Base-by-base conservation (phyloP, 2,329 filamentous ascomycete species). In the Akanthomyces uredinophilus region DNA sequence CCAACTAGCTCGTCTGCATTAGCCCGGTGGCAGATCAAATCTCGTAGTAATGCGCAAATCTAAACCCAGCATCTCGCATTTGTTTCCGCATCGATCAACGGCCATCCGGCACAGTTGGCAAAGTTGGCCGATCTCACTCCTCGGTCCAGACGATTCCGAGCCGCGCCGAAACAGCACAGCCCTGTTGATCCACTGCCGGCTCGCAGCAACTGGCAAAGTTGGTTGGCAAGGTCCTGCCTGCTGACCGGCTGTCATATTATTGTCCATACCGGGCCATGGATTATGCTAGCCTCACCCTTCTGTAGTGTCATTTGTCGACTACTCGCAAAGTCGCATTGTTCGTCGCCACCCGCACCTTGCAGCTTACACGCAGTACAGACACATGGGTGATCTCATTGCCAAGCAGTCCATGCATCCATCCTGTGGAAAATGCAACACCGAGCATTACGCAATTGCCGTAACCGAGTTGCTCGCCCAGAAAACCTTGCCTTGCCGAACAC, bases 181-280 rank as follows among this genome's bases (percentile, higher is more conserved):
- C n/a, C 24, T 35, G 37, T 18, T 43, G 47, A 50, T 60, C 57
- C 57, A 60, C 57, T 32, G 47, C 37, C 44, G 29, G 46, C 55
- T 39, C 32, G 39, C 39, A 5, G 11, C 32, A 8, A 6, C 32
- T 35, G 32, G 32, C 32, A 35, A 35, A 8, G 32, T 5, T 35
- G 32, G 27, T 29, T 29, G 27, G 27, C 27, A 35, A 35, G 32
- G 7, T 35, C 32, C 32, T 35, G 32, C 32, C 32, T 35, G 32
- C 32, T 35, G 7, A 35, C 32, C 43, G 27, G 43, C 43, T 46
- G 43, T 46, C 20, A 6, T 20, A 46, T 18, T 46, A 29, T 18
- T 32, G 13, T 29, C 13, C 37, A n/a, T 29, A 29, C 18, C 20
- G 35, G 18, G 49, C 29, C 29, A n/a, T 29, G 16, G 49, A 1